phyloP scores from a whole-genome alignment of 2,329 filamentous ascomycete genomes.

The Trichoderma polysporum region DNA sequence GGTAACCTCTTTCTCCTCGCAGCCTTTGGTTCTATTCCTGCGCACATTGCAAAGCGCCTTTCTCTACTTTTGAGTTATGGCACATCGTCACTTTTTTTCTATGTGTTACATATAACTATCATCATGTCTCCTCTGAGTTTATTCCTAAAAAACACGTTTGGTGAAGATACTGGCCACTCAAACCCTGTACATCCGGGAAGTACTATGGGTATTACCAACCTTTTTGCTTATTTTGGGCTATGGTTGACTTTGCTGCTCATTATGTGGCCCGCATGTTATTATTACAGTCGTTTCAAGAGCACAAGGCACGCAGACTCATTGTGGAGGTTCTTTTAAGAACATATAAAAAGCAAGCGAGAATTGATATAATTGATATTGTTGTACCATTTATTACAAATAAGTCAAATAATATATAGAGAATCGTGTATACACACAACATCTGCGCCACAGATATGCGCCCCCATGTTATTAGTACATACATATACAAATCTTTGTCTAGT shows the following conservation, averaged over 20 bases:
- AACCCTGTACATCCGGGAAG: constrained; percentile 30
- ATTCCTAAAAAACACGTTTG: constrained; percentile 34
- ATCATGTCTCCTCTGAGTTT: constrained; percentile 28
- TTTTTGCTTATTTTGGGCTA: constrained; percentile 39
- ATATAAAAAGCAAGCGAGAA: not conserved
- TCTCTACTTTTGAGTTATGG: constrained; percentile 44
- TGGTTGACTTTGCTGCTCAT: constrained; percentile 38
- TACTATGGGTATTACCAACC: constrained; percentile 37
- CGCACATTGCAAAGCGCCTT: constrained; percentile 31
- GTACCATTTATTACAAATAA: not conserved
- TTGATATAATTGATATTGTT: not conserved
- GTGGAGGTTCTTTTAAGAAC: constrained; percentile 45
- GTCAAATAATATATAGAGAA: not conserved
- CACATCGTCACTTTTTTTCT: constrained; percentile 49
- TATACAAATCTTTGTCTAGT: not conserved
- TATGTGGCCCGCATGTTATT: constrained; percentile 43
- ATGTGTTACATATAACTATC: constrained; percentile 40
- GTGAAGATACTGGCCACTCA: constrained; percentile 33
- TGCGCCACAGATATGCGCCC: not conserved
- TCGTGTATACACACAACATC: not conserved
- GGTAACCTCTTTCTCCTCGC: constrained; percentile 42
- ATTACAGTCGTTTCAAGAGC: constrained; percentile 46
- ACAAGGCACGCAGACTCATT: constrained; percentile 43
- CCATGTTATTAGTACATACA: not conserved
- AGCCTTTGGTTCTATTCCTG: constrained; percentile 37